Conservation (phyloP, 176 grass and related monocot species). For the Eleusine indica region DNA sequence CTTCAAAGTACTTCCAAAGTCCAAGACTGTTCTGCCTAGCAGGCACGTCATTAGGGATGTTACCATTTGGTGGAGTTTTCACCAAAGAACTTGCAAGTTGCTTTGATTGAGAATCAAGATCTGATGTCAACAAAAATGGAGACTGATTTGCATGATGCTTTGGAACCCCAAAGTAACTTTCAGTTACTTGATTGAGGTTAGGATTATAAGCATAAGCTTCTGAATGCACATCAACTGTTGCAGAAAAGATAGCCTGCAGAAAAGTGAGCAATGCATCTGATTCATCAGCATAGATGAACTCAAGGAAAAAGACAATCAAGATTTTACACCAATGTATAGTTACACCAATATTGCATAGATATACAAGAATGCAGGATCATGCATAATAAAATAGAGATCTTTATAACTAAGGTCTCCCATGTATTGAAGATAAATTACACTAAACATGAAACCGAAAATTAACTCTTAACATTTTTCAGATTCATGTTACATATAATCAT, state of each 20-base stretch:
- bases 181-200: conserved; percentile 37
- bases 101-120: conserved; percentile 49
- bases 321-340: conserved; percentile 9
- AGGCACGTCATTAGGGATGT: conserved; percentile 45
- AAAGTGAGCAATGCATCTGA: conserved; percentile 18
- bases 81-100: conserved; percentile 30
- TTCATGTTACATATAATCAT: conserved; percentile 21
- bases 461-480: neutral
- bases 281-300: conserved; percentile 15
- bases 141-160: conserved; percentile 47
- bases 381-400: neutral
- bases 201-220: conserved; percentile 41
- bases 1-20: conserved; percentile 63
- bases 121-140: conserved; percentile 26
- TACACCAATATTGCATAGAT: conserved; percentile 8
- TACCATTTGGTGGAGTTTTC: conserved; percentile 31
- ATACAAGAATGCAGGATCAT: neutral
- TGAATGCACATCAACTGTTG: conserved; percentile 27
- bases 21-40: conserved; percentile 60
- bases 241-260: conserved; percentile 45
- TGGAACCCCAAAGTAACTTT: conserved; percentile 33
- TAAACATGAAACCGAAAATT: neutral
- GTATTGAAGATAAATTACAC: neutral
- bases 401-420: neutral
- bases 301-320: conserved; percentile 14